Percentiles rank a stretch among this genome's conserved stretches.
These are phyloP conservation scores for Hyaloscypha hepaticicola DNA, from an alignment of 495 filamentous ascomycete species.

Conservation along the genomic window DNA sequence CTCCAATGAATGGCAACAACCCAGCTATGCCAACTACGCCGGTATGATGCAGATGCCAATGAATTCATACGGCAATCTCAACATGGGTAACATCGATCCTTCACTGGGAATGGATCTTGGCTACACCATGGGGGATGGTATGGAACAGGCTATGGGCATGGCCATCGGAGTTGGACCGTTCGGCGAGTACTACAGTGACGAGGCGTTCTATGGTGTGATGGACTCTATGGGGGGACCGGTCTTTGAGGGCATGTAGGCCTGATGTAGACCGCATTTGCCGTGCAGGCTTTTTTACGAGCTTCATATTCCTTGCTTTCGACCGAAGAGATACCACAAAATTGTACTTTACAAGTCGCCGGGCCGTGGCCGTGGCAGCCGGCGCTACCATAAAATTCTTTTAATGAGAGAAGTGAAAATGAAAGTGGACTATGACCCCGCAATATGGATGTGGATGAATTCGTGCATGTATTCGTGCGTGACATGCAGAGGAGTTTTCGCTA, in stretches of 20 bases:
- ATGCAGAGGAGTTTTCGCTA: not conserved
- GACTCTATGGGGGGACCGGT: not conserved
- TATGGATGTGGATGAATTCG: not conserved
- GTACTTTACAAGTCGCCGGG: not conserved
- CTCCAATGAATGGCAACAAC: conserved; percentile 27
- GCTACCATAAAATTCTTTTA: too few relatives aligned
- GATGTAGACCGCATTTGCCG: not conserved
- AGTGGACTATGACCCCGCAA: not conserved
- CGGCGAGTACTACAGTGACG: conserved; percentile 27
- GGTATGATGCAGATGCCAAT: conserved; percentile 11
- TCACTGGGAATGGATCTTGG: conserved; percentile 39
- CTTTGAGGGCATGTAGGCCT: not conserved
- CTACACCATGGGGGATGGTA: conserved; percentile 42
- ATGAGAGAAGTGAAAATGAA: too few relatives aligned
- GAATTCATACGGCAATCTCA: conserved; percentile 12
- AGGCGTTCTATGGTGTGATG: conserved; percentile 25
- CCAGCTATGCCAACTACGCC: conserved; percentile 15
- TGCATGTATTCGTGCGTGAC: not conserved
- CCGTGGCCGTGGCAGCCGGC: not conserved
- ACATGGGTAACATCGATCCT: conserved; percentile 35
- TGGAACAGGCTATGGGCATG: conserved; percentile 52
- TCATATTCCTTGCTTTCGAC: not conserved
- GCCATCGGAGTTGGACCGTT: conserved; percentile 41
- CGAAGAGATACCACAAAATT: not conserved
- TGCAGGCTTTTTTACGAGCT: not conserved